Base-by-base conservation (phyloP, 2,329 filamentous ascomycete genomes). In the Fusarium beomiforme region DNA sequence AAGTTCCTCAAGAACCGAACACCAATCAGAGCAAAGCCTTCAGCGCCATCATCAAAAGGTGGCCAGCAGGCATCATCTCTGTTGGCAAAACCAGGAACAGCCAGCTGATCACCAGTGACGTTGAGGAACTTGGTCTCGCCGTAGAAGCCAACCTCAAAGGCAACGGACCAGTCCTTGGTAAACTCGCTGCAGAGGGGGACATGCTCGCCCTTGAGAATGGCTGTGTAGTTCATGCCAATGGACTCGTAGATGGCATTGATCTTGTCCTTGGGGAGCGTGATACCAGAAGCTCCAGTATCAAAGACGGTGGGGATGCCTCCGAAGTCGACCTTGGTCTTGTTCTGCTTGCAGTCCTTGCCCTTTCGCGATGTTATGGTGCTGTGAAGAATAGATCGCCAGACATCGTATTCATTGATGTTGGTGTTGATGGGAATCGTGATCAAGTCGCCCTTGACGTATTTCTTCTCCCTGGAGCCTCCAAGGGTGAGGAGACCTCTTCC, bases 121-220 rank as follows among this genome's bases (percentile, higher is more conserved):
- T 76, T 79, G 23, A 82, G 13, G 31, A 80, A 67, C 21, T 64
- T 73, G 7, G 71, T 26, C 0, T 55, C 51, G 10, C 65, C 73
- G 11, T 60, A 72, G 24, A 61, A 70, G 14, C 75, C 75, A 43
- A 80, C 70, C n/a, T 74, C 63, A 29, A 81, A 75, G 1, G 76
- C 69, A 17, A 81, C 37, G 3, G 78, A 78, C 80, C 81, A 82
- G 59, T 75, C 70, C 37, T 77, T 65, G 59, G 79, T 81, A 63
- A 82, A 81, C 37, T 82, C 79, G 67, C 57, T 73, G 73, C 81
- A 82, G 24, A 78, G 62, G 9, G 79, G 79, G 46, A 81, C 63
- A 44, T 77, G 71, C 0, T 79, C 60, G 31, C 73, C 73, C 0
- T 46, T 46, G 12, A 78, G 33, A 54, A 82, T 78, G 3, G 76